Conservation (phyloP, 1,284 basidiomycete species). For the Pseudozyma sp. region DNA sequence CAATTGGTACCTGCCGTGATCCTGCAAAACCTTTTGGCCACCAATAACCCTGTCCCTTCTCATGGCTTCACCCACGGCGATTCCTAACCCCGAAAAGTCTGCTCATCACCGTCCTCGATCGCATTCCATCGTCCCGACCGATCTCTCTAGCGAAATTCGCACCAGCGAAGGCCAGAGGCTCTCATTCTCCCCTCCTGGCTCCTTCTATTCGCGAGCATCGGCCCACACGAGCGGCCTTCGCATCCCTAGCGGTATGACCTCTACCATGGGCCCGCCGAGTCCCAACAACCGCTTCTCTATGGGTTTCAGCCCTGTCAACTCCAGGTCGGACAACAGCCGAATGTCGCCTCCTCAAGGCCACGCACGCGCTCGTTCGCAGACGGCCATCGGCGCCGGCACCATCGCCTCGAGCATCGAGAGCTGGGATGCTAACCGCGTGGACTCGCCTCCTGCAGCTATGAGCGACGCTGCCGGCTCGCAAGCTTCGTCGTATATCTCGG, state of each 20-base stretch:
- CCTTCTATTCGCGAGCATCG: slow-evolving; percentile 45
- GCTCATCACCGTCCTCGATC: slow-evolving; percentile 47
- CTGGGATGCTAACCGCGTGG: slow-evolving; percentile 26
- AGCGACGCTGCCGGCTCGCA: slow-evolving; percentile 30
- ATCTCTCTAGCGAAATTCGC: slow-evolving; percentile 43
- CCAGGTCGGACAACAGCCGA: slow-evolving; percentile 17
- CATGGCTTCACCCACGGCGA: slow-evolving; percentile 58
- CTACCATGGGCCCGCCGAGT: slow-evolving; percentile 31
- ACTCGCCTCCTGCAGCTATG: slow-evolving; percentile 5
- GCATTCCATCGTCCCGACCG: slow-evolving; percentile 13
- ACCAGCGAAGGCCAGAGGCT: slow-evolving; percentile 42
- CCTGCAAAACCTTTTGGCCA: background rate
- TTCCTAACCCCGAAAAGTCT: slow-evolving; percentile 55
- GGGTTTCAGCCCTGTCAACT: slow-evolving; percentile 28
- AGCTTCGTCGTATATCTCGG: slow-evolving; percentile 41
- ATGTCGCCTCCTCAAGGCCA: slow-evolving; percentile 39
- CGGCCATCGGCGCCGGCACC: slow-evolving; percentile 33
- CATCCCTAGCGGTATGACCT: slow-evolving; percentile 36
- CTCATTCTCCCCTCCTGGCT: slow-evolving; percentile 42
- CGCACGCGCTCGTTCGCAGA: slow-evolving; percentile 43
- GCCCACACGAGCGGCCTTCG: slow-evolving; percentile 24
- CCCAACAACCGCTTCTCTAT: slow-evolving; percentile 37
- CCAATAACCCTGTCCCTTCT: background rate
- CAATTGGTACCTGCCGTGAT: background rate
- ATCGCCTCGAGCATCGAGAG: slow-evolving; percentile 19